phyloP scores from a whole-genome alignment of 2,329 filamentous ascomycete genomes.

The Sclerotinia spermophila region DNA sequence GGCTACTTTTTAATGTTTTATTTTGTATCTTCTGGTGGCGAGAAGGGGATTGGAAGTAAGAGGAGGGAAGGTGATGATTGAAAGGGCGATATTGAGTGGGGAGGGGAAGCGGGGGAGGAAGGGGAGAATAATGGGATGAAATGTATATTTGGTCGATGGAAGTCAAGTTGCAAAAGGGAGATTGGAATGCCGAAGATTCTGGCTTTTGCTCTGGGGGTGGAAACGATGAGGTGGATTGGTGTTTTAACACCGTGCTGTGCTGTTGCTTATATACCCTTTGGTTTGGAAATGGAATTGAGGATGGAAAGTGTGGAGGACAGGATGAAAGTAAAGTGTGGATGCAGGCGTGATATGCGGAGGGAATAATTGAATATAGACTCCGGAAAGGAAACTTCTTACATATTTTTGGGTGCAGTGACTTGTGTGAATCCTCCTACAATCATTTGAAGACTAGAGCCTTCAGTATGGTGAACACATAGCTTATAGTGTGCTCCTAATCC shows the following conservation, averaged over 20 bases:
- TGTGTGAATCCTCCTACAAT: neutral
- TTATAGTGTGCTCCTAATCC: neutral
- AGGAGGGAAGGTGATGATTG: neutral
- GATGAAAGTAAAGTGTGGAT: neutral
- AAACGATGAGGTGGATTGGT: neutral
- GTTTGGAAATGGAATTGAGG: slow-evolving; percentile 2
- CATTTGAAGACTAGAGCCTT: neutral
- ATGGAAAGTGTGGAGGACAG: neutral
- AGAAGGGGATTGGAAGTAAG: neutral
- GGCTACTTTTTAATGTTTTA: slow-evolving; percentile 15
- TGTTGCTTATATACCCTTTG: slow-evolving; percentile 20
- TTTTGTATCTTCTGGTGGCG: slow-evolving; percentile 1
- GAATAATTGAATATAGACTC: slow-evolving; percentile 20
- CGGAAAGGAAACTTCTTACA: slow-evolving; percentile 3
- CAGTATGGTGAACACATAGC: neutral
- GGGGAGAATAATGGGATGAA: neutral
- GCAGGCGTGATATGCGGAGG: neutral
- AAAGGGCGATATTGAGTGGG: neutral
- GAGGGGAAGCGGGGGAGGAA: neutral
- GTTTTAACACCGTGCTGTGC: neutral
- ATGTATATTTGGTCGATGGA: slow-evolving; percentile 2
- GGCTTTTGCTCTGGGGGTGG: neutral
- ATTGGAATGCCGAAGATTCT: neutral
- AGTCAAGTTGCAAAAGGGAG: neutral
- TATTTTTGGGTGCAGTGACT: neutral